phyloP scores from a whole-genome alignment of 192 early-diverging fungal genomes.

The Physocladia obscura region DNA sequence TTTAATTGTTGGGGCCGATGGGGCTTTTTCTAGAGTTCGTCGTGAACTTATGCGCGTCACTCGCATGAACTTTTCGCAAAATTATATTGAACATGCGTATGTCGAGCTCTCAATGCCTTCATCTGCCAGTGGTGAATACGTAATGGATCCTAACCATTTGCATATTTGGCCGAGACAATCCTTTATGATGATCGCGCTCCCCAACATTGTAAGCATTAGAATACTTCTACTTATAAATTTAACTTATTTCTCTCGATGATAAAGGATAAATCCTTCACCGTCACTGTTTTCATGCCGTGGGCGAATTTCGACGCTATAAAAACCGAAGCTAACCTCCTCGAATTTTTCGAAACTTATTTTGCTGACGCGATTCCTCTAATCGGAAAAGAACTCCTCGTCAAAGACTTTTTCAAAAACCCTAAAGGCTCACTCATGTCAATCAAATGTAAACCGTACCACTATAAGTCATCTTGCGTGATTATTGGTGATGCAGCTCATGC shows the following conservation, averaged over 20 bases:
- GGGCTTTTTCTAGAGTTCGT: slow-evolving; percentile 69
- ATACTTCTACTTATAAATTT: neutral
- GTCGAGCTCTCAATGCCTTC: slow-evolving; percentile 89
- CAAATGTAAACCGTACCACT: slow-evolving; percentile 86
- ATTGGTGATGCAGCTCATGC: slow-evolving; percentile 95
- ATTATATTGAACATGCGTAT: slow-evolving; percentile 86
- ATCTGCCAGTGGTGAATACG: slow-evolving; percentile 62
- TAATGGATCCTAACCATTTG: slow-evolving; percentile 85
- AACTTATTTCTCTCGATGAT: slow-evolving; percentile 1
- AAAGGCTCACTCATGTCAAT: slow-evolving; percentile 81
- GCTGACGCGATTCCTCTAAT: slow-evolving; percentile 72
- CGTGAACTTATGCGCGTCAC: slow-evolving; percentile 76
- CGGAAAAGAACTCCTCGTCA: slow-evolving; percentile 65
- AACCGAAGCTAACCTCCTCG: neutral
- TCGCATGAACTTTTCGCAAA: slow-evolving; percentile 82
- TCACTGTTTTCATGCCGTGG: slow-evolving; percentile 96
- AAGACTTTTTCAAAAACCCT: slow-evolving; percentile 76
- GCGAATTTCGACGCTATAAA: slow-evolving; percentile 58
- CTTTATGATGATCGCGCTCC: slow-evolving; percentile 97
- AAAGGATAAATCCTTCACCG: slow-evolving; percentile 89
- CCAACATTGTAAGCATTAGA: slow-evolving; percentile 68
- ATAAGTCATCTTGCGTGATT: slow-evolving; percentile 71
- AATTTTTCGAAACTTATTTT: slow-evolving; percentile 56
- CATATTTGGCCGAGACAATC: slow-evolving; percentile 97
- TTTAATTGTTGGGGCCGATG: slow-evolving; percentile 20